Percentiles rank a stretch among this genome's conserved stretches.
Evolutionary conservation across 2,329 filamentous ascomycete species (phyloP).

Genomic region (Penicillium sp.): DNA sequence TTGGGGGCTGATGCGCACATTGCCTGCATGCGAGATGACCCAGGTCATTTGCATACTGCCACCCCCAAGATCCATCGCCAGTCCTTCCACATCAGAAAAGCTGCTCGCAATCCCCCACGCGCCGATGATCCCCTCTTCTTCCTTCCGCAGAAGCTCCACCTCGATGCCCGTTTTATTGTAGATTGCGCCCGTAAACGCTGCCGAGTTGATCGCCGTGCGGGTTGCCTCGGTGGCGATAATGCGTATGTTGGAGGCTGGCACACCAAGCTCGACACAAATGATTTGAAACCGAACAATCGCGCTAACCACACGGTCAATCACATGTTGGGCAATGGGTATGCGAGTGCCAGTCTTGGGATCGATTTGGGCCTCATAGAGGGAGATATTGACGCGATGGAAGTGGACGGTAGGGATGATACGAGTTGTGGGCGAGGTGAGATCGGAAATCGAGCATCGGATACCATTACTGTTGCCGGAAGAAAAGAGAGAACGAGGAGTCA

Average conservation of each 20-base stretch:
- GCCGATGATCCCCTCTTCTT: slow-evolving; percentile 79
- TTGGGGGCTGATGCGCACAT: slow-evolving; percentile 58
- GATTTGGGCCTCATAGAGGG: slow-evolving; percentile 78
- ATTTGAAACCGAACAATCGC: slow-evolving; percentile 72
- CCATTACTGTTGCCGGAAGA: slow-evolving; percentile 68
- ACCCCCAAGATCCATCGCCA: slow-evolving; percentile 83
- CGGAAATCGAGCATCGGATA: slow-evolving; percentile 87
- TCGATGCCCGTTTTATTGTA: slow-evolving; percentile 65
- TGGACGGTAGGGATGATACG: slow-evolving; percentile 81
- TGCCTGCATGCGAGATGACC: slow-evolving; percentile 61
- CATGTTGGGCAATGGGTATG: slow-evolving; percentile 62
- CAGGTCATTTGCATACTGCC: slow-evolving; percentile 73
- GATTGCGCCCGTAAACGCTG: slow-evolving; percentile 72
- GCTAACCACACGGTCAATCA: slow-evolving; percentile 68
- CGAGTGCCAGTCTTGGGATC: slow-evolving; percentile 44
- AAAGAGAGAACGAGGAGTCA: slow-evolving; percentile 7
- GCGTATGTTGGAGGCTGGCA: slow-evolving; percentile 66
- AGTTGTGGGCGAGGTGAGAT: slow-evolving; percentile 70
- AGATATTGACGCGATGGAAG: slow-evolving; percentile 77
- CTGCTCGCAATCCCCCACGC: slow-evolving; percentile 81
- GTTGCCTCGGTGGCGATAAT: slow-evolving; percentile 91
- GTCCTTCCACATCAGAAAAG: slow-evolving; percentile 70
- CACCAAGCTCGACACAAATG: slow-evolving; percentile 71
- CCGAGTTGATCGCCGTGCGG: slow-evolving; percentile 75
- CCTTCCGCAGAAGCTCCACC: slow-evolving; percentile 76